phyloP scores from a whole-genome alignment of 495 filamentous ascomycete species.

The Penicillium chermesinum region DNA sequence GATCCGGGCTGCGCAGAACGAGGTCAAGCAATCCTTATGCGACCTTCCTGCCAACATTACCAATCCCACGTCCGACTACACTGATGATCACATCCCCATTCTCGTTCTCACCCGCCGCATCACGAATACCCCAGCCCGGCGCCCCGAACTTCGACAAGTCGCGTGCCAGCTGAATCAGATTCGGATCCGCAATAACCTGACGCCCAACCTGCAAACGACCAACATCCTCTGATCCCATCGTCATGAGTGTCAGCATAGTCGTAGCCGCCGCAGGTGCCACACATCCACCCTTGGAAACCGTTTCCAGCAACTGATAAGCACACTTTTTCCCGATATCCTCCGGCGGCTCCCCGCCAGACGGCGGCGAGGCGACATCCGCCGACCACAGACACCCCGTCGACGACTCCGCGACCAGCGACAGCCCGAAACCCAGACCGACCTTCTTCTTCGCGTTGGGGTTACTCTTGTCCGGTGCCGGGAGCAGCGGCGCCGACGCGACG shows the following conservation, averaged over 20 bases:
- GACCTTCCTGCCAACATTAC: constrained; percentile 92
- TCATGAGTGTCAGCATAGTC: constrained; percentile 83
- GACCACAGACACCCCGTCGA: constrained; percentile 79
- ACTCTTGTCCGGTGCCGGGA: constrained; percentile 56
- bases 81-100: constrained; percentile 74
- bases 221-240: constrained; percentile 81
- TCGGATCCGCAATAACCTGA: constrained; percentile 74
- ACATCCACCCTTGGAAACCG: constrained; percentile 75
- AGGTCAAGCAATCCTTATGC: constrained; percentile 48
- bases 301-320: constrained; percentile 84
- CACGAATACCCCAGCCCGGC: constrained; percentile 81
- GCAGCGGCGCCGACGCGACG: constrained; percentile 65
- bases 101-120: constrained; percentile 59
- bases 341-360: constrained; percentile 72
- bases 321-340: constrained; percentile 87
- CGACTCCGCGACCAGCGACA: constrained; percentile 87
- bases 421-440: constrained; percentile 80
- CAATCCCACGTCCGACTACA: constrained; percentile 88
- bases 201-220: constrained; percentile 57
- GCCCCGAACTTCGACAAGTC: constrained; percentile 82
- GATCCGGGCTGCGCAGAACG: constrained; percentile 5
- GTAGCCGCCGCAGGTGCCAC: constrained; percentile 61
- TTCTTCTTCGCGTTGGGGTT: constrained; percentile 60
- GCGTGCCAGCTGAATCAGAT: constrained; percentile 69
- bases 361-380: constrained; percentile 78